A percentile compares a stretch with the other conserved stretches of the same genome.
Conservation (phyloP, 768 basidiomycete genomes). For the Gloeostereum incarnatum region DNA sequence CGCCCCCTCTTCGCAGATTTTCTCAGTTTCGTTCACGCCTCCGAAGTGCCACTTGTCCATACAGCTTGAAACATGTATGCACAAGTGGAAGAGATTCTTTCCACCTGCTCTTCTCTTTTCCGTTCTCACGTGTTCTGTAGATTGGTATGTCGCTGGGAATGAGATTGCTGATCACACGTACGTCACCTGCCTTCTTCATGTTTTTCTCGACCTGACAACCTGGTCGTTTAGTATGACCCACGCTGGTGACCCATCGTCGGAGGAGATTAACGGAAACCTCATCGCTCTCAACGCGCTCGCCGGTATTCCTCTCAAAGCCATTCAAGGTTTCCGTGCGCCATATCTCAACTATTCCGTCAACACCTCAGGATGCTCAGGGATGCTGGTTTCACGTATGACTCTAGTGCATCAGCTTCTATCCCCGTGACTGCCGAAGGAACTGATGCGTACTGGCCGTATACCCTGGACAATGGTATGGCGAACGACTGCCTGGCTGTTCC, state of each 20-base stretch:
- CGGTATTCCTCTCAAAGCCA: constrained; percentile 57
- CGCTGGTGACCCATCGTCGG: constrained; percentile 48
- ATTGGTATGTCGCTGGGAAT: constrained; percentile 77
- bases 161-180: constrained; percentile 78
- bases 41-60: too few relatives aligned
- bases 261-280: constrained; percentile 72
- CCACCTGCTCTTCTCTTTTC: too few relatives aligned
- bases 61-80: too few relatives aligned
- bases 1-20: too few relatives aligned
- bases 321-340: constrained; percentile 72
- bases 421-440: constrained; percentile 59
- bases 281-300: constrained; percentile 71
- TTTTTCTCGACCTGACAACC: neutral
- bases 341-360: constrained; percentile 58
- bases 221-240: constrained; percentile 58
- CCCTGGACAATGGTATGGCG: constrained; percentile 70
- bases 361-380: constrained; percentile 47
- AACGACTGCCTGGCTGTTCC: constrained; percentile 59
- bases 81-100: too few relatives aligned
- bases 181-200: constrained; percentile 15
- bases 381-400: constrained; percentile 66
- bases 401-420: constrained; percentile 46
- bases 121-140: too few relatives aligned
- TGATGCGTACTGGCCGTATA: constrained; percentile 81
- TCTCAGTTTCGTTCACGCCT: too few relatives aligned